A percentile compares a stretch with the other conserved stretches of the same genome.
phyloP scores from a whole-genome alignment of 2,329 filamentous ascomycete genomes.

The Hypoxylon sp. region DNA sequence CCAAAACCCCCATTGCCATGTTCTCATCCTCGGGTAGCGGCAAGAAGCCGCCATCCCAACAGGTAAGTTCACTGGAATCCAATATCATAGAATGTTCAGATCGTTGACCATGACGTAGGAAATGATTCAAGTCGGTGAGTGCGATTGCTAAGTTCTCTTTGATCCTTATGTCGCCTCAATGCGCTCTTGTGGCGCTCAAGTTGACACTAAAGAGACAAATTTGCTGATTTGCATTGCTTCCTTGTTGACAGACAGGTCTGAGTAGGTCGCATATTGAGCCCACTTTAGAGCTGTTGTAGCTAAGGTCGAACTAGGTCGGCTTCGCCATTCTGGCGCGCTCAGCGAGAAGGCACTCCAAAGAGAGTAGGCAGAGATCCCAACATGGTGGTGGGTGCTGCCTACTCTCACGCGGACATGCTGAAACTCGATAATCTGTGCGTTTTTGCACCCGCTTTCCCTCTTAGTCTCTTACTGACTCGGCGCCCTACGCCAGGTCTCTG shows the following conservation, averaged over 20 bases:
- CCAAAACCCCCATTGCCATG: constrained; percentile 62
- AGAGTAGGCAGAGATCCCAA: constrained; percentile 72
- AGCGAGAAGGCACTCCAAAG: constrained; percentile 67
- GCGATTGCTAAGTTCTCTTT: neutral
- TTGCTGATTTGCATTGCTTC: constrained; percentile 42
- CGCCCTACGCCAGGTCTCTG: constrained; percentile 65
- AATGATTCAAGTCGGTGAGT: constrained; percentile 99
- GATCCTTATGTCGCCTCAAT: constrained; percentile 9
- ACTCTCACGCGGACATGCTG: constrained; percentile 95
- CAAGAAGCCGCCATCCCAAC: constrained; percentile 78
- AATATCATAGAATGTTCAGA: constrained; percentile 29
- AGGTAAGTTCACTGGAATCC: constrained; percentile 67
- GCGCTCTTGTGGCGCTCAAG: constrained; percentile 35
- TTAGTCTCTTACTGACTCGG: constrained; percentile 26
- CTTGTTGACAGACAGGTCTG: constrained; percentile 68
- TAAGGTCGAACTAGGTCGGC: constrained; percentile 71
- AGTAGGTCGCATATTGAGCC: constrained; percentile 64
- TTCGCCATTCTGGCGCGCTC: constrained; percentile 89
- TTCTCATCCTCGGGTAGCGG: constrained; percentile 75
- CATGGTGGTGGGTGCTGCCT: constrained; percentile 91
- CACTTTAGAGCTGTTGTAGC: constrained; percentile 17
- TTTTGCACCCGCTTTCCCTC: neutral
- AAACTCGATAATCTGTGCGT: constrained; percentile 84
- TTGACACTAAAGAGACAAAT: constrained; percentile 26
- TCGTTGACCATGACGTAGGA: constrained; percentile 74